Evolutionary conservation across 306 rosid species (phyloP).

Genomic region (Dalbergia oliveri): DNA sequence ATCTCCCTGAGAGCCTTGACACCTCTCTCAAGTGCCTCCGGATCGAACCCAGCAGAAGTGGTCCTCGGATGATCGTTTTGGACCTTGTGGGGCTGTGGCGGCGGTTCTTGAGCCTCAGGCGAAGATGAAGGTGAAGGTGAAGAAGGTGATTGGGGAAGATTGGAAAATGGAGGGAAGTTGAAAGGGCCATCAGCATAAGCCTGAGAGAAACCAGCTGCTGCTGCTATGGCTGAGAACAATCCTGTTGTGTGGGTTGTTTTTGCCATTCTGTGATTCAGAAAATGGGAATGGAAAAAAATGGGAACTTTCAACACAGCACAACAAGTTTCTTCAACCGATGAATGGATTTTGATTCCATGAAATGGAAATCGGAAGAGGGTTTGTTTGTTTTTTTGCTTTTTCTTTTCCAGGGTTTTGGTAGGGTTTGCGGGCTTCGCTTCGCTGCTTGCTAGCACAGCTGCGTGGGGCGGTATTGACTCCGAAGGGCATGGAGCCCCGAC

Average conservation of each 20-base stretch:
- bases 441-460: not conserved
- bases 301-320: not conserved
- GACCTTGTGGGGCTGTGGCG: conserved; percentile 57
- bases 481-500: conserved; percentile 13
- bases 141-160: conserved; percentile 43
- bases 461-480: not conserved
- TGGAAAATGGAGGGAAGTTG: conserved; percentile 49
- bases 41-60: conserved; percentile 90
- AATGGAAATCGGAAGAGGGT: not conserved
- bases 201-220: conserved; percentile 55
- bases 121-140: conserved; percentile 38
- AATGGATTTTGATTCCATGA: conserved; percentile 14
- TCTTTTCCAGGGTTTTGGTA: not conserved
- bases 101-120: conserved; percentile 30
- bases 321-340: not conserved
- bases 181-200: conserved; percentile 68
- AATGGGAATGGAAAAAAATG: not conserved
- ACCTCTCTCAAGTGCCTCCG: conserved; percentile 81
- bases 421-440: not conserved
- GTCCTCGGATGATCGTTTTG: conserved; percentile 90
- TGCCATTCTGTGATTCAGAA: conserved; percentile 50
- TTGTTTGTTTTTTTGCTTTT: not conserved
- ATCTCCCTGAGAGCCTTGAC: conserved; percentile 68
- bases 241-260: conserved; percentile 63
- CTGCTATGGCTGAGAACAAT: conserved; percentile 68